A percentile compares a stretch with the other conserved stretches of the same genome.
Evolutionary conservation across 1,284 basidiomycete genomes (phyloP).

Genomic region (Rhodotorula mucilaginosa): DNA sequence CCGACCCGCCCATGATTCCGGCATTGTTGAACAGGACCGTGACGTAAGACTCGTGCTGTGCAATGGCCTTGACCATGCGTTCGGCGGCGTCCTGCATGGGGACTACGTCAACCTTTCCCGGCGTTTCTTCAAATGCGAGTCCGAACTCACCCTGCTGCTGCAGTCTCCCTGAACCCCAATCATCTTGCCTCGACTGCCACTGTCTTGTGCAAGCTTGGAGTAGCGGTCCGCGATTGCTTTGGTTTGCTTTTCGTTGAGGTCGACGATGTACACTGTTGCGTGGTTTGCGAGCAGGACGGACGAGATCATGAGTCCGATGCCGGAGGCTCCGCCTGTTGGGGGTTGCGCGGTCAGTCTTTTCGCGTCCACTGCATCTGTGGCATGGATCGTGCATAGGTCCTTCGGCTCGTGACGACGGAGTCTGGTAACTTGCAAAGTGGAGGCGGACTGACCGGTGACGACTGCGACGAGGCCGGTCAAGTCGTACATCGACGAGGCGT

Average conservation of each 20-base stretch:
- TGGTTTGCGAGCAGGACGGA: conserved; percentile 53
- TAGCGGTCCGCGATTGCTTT: conserved; percentile 9
- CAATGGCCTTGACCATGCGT: not conserved
- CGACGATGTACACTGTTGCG: conserved; percentile 51
- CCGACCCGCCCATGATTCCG: conserved; percentile 9
- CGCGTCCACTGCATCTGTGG: no score
- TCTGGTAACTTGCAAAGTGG: not conserved
- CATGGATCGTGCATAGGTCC: no score
- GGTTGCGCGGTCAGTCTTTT: not conserved
- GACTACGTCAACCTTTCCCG: not conserved
- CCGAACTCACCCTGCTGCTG: conserved; percentile 4
- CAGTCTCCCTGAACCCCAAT: conserved; percentile 12
- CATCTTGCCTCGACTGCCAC: conserved; percentile 12
- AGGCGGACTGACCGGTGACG: conserved; percentile 13
- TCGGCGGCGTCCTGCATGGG: conserved; percentile 13
- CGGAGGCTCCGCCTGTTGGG: conserved; percentile 50
- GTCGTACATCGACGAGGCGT: conserved; percentile 8
- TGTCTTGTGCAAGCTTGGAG: not conserved
- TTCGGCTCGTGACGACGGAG: no score
- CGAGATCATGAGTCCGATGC: conserved; percentile 53
- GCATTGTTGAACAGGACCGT: conserved; percentile 27
- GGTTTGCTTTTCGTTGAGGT: conserved; percentile 11
- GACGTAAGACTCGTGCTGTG: conserved; percentile 14
- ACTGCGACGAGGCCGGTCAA: conserved; percentile 17
- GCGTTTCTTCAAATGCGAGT: not conserved